Evolutionary conservation across 495 filamentous ascomycete species (phyloP).

Genomic region (Penicillium nucicola): DNA sequence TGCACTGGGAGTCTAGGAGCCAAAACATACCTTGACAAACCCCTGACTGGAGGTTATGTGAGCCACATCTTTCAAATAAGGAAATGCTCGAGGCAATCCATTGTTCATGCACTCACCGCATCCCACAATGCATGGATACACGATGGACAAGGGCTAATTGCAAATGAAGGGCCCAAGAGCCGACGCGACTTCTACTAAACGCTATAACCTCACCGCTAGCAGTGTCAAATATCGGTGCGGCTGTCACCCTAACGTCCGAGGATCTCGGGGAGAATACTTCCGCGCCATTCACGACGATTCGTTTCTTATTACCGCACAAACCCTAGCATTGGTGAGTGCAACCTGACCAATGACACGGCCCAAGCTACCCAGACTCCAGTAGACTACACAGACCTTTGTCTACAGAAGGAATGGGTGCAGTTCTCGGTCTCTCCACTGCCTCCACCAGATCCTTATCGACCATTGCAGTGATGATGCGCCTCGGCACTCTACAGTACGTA

Average conservation of each 20-base stretch:
- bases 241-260: neutral
- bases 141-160: too few species aligned
- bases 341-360: constrained; percentile 10
- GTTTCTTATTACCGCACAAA: neutral
- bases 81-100: too few species aligned
- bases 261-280: constrained; percentile 2
- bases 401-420: neutral
- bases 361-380: neutral
- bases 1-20: too few species aligned
- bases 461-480: neutral
- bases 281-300: neutral
- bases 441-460: neutral
- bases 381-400: constrained; percentile 3
- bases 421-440: neutral
- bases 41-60: too few species aligned
- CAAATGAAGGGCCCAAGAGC: too few species aligned
- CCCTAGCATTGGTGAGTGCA: constrained; percentile 4
- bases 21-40: too few species aligned
- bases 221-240: neutral
- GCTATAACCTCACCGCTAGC: neutral
- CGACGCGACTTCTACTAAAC: too few species aligned
- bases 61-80: too few species aligned
- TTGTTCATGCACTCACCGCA: too few species aligned
- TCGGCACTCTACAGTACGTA: too few species aligned
- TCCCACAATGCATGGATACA: too few species aligned